Percentiles rank a stretch among this genome's conserved stretches.
Evolutionary conservation across 2,329 filamentous ascomycete species (phyloP).

Genomic region (Trichoderma atroviride): DNA sequence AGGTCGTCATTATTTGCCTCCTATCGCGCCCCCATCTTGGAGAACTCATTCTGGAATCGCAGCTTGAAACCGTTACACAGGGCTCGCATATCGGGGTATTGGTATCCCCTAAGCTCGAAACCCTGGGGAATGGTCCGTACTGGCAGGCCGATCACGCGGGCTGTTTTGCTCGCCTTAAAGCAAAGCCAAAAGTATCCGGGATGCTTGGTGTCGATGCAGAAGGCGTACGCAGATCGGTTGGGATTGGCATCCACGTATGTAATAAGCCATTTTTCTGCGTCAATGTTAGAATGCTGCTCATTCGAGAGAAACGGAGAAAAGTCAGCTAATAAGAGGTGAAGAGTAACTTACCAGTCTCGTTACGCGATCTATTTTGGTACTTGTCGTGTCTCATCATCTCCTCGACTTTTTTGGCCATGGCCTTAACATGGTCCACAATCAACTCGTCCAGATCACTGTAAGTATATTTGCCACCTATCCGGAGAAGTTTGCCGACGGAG

Average conservation of each 20-base stretch:
- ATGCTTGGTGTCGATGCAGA: conserved; percentile 90
- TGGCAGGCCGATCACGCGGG: conserved; percentile 74
- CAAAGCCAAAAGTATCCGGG: conserved; percentile 94
- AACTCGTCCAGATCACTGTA: conserved; percentile 97
- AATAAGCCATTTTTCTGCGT: conserved; percentile 85
- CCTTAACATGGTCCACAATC: conserved; percentile 95
- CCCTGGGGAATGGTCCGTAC: conserved; percentile 92
- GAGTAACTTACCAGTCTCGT: conserved; percentile 76
- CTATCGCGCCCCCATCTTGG: conserved; percentile 56
- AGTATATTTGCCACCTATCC: conserved; percentile 83
- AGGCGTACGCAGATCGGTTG: conserved; percentile 88
- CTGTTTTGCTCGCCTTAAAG: conserved; percentile 85
- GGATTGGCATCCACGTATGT: conserved; percentile 97
- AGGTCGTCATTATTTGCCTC: not conserved
- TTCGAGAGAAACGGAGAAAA: not conserved
- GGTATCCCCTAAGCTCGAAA: conserved; percentile 84
- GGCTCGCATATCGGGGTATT: conserved; percentile 92
- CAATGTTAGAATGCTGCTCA: conserved; percentile 29
- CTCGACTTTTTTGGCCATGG: conserved; percentile 96
- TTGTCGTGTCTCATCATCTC: conserved; percentile 95
- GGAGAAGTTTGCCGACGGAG: conserved; percentile 82
- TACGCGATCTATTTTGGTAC: conserved; percentile 79
- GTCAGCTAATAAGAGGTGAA: not conserved
- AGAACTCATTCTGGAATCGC: conserved; percentile 67
- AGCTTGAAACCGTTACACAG: conserved; percentile 97